Evolutionary conservation across 2,329 filamentous ascomycete genomes (phyloP).

Genomic region (Alternaria sp.): DNA sequence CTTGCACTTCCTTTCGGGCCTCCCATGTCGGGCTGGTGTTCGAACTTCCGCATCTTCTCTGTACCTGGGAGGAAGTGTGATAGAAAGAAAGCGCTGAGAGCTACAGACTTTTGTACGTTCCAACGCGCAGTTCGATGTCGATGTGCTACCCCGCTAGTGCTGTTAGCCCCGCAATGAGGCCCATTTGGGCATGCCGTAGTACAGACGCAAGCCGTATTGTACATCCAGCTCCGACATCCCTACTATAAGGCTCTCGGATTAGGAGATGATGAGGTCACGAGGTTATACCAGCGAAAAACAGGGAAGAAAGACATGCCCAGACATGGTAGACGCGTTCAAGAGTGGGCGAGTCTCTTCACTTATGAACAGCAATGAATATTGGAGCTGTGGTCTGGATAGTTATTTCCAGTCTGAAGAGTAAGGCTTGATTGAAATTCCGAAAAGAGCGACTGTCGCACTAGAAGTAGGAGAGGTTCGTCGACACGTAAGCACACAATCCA

Average conservation of each 20-base stretch:
- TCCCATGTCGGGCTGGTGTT: conserved; percentile 18
- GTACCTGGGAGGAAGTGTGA: neutral
- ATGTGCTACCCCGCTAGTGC: conserved; percentile 8
- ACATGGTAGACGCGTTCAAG: neutral
- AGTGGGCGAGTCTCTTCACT: neutral
- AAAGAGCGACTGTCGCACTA: neutral
- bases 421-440: neutral
- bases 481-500: neutral
- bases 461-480: neutral
- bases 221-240: neutral
- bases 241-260: neutral
- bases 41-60: conserved; percentile 3
- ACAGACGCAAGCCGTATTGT: neutral
- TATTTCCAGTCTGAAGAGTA: neutral
- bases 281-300: neutral
- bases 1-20: conserved; percentile 16
- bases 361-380: neutral
- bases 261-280: neutral
- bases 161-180: neutral
- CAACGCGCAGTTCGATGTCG: neutral
- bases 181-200: neutral
- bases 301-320: neutral
- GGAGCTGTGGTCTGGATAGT: neutral
- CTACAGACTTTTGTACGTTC: neutral
- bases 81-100: neutral